phyloP scores from a whole-genome alignment of 441 rosid species.

The Brassica balearica region DNA sequence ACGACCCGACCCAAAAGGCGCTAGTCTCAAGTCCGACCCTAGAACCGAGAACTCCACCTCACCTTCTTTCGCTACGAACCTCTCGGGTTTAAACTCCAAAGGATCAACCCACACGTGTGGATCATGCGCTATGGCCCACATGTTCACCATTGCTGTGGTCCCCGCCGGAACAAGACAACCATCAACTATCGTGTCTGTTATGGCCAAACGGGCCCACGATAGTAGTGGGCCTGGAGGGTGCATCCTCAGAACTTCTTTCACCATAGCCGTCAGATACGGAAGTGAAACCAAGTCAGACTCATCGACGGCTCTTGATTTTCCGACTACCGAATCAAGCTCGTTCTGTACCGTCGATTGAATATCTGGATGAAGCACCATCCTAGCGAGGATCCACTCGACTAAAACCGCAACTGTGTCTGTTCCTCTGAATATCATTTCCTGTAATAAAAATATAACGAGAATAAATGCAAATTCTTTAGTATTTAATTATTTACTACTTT shows the following conservation, averaged over 20 bases:
- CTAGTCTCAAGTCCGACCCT: constrained; percentile 63
- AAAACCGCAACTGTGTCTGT: constrained; percentile 64
- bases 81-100: constrained; percentile 55
- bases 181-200: constrained; percentile 56
- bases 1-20: constrained; percentile 71
- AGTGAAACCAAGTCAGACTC: constrained; percentile 51
- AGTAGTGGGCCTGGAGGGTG: constrained; percentile 73
- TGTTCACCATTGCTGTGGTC: constrained; percentile 72
- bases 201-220: constrained; percentile 69
- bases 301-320: constrained; percentile 49
- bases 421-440: constrained; percentile 75
- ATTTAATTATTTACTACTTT: too few species aligned
- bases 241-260: constrained; percentile 65
- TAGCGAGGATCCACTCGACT: constrained; percentile 69
- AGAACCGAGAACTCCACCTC: constrained; percentile 58
- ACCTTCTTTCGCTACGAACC: constrained; percentile 49
- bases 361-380: constrained; percentile 59
- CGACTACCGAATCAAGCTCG: constrained; percentile 61
- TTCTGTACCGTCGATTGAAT: constrained; percentile 58
- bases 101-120: constrained; percentile 61
- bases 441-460: background rate
- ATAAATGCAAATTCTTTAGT: background rate
- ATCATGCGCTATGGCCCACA: constrained; percentile 75
- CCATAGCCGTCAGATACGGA: constrained; percentile 53
- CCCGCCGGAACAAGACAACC: constrained; percentile 63